These are phyloP conservation scores for Hepatocystis sp. DNA, from an alignment of 169 alveolate genomes.

Conservation along the genomic window DNA sequence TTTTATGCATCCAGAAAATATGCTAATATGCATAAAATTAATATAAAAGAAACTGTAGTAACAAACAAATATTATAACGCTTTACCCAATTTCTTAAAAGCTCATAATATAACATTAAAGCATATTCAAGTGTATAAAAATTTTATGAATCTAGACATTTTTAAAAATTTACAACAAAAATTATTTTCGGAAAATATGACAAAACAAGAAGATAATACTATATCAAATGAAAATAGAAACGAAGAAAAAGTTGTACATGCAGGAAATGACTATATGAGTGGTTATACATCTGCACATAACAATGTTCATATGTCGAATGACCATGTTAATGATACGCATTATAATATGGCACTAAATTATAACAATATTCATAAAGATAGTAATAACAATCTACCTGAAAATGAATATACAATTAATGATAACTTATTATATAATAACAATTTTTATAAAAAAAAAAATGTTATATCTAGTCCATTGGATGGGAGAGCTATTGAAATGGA, in stretches of 20 bases:
- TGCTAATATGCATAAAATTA: conserved; percentile 65
- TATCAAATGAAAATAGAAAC: conserved; percentile 22
- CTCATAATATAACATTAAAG: conserved; percentile 67
- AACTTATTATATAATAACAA: not conserved
- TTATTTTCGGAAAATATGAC: conserved; percentile 5
- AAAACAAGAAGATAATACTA: conserved; percentile 37
- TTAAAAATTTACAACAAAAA: conserved; percentile 51
- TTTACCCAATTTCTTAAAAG: conserved; percentile 55
- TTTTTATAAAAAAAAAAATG: conserved; percentile 27
- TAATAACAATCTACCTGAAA: no score
- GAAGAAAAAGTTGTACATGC: no score
- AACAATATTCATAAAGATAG: no score
- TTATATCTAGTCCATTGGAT: conserved; percentile 23
- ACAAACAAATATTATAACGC: conserved; percentile 69
- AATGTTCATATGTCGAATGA: no score
- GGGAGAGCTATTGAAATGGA: conserved; percentile 23
- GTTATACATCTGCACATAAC: no score
- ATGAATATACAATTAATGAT: conserved; percentile 11
- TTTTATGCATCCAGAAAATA: conserved; percentile 72
- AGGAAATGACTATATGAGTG: no score
- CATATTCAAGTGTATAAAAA: conserved; percentile 74
- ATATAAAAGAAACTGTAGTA: conserved; percentile 49
- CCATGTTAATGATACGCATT: no score
- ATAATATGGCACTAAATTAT: no score
- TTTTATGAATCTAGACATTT: conserved; percentile 67